Conservation (phyloP, 495 filamentous ascomycete species). For the Podospora australis region DNA sequence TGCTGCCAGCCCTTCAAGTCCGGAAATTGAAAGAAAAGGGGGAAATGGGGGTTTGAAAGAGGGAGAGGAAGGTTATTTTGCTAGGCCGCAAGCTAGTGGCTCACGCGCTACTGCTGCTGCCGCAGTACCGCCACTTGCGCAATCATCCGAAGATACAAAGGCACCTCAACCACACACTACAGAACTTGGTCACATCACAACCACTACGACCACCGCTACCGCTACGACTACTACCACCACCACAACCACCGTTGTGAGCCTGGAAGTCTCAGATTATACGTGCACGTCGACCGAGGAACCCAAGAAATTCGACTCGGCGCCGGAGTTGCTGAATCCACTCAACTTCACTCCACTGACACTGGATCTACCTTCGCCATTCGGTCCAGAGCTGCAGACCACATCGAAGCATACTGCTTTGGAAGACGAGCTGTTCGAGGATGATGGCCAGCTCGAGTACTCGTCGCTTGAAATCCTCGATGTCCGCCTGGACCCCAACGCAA, state of each 20-base stretch:
- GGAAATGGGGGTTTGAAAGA: background rate
- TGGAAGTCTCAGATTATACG: no score
- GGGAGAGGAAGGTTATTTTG: constrained; percentile 17
- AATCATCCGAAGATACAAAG: no score
- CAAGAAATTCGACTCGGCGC: constrained; percentile 3
- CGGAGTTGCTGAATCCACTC: constrained; percentile 25
- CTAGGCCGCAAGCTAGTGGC: background rate
- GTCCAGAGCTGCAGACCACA: constrained; percentile 36
- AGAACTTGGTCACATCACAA: constrained; percentile 12
- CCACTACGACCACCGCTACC: no score
- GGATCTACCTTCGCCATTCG: constrained; percentile 10
- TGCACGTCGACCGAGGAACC: no score
- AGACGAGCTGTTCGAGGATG: constrained; percentile 43
- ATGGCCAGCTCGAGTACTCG: constrained; percentile 26
- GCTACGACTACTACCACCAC: no score
- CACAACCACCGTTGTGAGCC: constrained; percentile 16
- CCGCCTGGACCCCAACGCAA: constrained; percentile 35
- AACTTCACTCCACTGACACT: constrained; percentile 28
- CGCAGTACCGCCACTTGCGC: background rate
- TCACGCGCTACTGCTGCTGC: background rate
- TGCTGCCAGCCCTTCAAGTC: constrained; percentile 39
- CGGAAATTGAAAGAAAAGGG: constrained; percentile 26
- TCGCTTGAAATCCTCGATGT: constrained; percentile 35
- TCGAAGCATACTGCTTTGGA: constrained; percentile 43
- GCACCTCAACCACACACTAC: constrained; percentile 10